Conservation (phyloP, 2,329 filamentous ascomycete species). For the Aspergillus flavus region DNA sequence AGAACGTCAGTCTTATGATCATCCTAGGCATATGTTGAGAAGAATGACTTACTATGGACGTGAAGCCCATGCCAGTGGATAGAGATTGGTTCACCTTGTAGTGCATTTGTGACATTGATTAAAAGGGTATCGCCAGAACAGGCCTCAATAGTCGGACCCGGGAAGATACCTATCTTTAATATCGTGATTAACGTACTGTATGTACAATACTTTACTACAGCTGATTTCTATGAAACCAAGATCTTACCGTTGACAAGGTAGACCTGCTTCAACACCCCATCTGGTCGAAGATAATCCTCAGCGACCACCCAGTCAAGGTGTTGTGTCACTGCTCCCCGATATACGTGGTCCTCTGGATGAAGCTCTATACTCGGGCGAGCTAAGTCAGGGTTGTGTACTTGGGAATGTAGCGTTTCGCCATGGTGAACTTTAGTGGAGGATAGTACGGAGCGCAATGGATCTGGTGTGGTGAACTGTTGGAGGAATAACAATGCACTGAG, state of each 20-base stretch:
- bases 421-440: background rate
- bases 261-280: constrained; percentile 55
- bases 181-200: background rate
- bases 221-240: background rate
- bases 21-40: background rate
- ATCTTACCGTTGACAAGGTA: constrained; percentile 53
- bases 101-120: constrained; percentile 47
- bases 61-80: constrained; percentile 54
- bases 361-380: constrained; percentile 32
- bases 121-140: constrained; percentile 50
- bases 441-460: background rate
- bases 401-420: background rate
- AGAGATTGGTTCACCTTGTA: constrained; percentile 43
- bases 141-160: constrained; percentile 54
- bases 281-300: constrained; percentile 42
- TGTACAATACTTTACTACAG: background rate
- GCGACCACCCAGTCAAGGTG: constrained; percentile 47
- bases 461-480: constrained; percentile 7
- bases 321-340: constrained; percentile 37
- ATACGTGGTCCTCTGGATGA: constrained; percentile 48
- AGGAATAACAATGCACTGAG: constrained; percentile 21
- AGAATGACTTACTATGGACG: constrained; percentile 35
- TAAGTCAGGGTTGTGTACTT: constrained; percentile 3
- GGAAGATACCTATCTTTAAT: constrained; percentile 40
- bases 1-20: constrained; percentile 6